Evolutionary conservation across 208 protist species (phyloP).

Genomic region (Herpetomonas samuelpessoai): DNA sequence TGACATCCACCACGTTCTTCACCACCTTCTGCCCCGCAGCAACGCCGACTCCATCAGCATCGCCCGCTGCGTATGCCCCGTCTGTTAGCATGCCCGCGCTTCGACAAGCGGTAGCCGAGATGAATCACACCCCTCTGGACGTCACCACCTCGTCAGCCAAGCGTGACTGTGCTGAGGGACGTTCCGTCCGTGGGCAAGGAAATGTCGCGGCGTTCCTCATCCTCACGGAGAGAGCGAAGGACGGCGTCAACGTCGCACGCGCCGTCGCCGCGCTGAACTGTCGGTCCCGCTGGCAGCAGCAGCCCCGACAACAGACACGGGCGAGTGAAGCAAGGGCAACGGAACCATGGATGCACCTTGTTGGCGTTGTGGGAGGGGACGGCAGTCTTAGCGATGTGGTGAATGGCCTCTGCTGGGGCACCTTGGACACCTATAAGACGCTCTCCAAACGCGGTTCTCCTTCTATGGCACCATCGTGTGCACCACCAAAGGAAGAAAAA

Average conservation of each 20-base stretch:
- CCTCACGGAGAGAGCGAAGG: background rate
- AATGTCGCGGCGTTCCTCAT: background rate
- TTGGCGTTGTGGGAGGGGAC: constrained; percentile 70
- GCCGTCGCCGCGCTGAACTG: constrained; percentile 2
- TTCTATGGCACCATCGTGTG: too few species aligned
- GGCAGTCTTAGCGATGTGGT: constrained; percentile 79
- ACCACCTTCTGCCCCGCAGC: background rate
- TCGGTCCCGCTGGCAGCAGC: background rate
- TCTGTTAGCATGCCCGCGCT: background rate
- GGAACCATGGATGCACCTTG: constrained; percentile 19
- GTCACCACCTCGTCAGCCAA: background rate
- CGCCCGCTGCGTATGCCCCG: too few species aligned
- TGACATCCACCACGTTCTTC: background rate
- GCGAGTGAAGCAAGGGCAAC: background rate
- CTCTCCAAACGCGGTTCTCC: background rate
- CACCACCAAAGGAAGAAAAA: background rate
- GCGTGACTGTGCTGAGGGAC: background rate
- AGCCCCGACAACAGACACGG: background rate
- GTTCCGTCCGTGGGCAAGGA: background rate
- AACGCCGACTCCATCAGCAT: background rate
- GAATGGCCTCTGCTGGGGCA: constrained; percentile 66
- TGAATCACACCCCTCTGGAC: background rate
- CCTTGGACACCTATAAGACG: constrained; percentile 24
- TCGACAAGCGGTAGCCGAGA: background rate
- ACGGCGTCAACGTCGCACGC: constrained; percentile 4